These are phyloP conservation scores for Amesomyces nigricolor DNA, from an alignment of 2,329 filamentous ascomycete genomes.

Conservation along the genomic window DNA sequence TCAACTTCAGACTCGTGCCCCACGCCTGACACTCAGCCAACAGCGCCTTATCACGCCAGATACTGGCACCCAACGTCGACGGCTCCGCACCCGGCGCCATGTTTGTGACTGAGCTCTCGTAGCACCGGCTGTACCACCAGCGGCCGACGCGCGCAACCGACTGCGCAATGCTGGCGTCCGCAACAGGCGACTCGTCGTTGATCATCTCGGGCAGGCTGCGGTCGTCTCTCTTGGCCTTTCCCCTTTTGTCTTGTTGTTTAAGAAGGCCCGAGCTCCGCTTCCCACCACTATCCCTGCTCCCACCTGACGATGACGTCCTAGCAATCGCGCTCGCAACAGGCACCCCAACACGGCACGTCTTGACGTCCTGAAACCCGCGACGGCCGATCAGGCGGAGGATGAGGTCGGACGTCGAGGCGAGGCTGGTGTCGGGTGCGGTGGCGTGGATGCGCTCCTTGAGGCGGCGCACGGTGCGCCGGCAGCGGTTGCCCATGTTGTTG, in stretches of 20 bases:
- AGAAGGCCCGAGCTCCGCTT: constrained; percentile 19
- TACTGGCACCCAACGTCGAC: constrained; percentile 45
- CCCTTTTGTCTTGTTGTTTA: constrained; percentile 25
- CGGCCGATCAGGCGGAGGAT: constrained; percentile 62
- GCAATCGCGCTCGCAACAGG: constrained; percentile 57
- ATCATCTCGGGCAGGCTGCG: constrained; percentile 66
- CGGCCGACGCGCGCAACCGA: constrained; percentile 88
- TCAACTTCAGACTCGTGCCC: constrained; percentile 80
- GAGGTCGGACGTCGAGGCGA: constrained; percentile 55
- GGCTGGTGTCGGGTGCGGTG: constrained; percentile 52
- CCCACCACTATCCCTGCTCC: constrained; percentile 19
- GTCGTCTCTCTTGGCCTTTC: constrained; percentile 38
- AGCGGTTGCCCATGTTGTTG: constrained; percentile 72
- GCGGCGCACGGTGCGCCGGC: constrained; percentile 61
- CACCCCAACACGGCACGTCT: constrained; percentile 71
- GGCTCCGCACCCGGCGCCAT: constrained; percentile 35
- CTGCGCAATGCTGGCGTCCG: constrained; percentile 81
- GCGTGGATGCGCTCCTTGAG: constrained; percentile 66
- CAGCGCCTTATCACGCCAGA: constrained; percentile 73
- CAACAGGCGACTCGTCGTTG: constrained; percentile 60
- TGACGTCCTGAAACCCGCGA: constrained; percentile 65
- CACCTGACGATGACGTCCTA: constrained; percentile 30
- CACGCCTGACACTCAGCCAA: constrained; percentile 81
- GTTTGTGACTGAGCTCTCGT: constrained; percentile 58
- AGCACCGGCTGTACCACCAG: constrained; percentile 96